phyloP scores from a whole-genome alignment of 2,329 filamentous ascomycete species.

The Emmonsiellopsis sp. region DNA sequence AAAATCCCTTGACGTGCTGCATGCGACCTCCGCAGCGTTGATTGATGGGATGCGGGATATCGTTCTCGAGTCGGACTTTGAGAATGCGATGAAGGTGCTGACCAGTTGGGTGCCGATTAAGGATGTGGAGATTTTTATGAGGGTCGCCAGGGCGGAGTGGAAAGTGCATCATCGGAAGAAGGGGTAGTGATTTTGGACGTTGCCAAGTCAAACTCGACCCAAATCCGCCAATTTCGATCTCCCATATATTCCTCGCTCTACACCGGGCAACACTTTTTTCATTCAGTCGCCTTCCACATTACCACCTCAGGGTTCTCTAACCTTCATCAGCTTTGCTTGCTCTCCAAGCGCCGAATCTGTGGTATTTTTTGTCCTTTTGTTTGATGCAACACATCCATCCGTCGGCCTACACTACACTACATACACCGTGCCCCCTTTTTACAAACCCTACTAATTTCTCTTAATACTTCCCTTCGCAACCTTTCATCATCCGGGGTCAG shows the following conservation, averaged over 20 bases:
- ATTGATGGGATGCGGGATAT: constrained; percentile 86
- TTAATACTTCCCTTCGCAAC: no score
- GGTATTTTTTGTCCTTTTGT: not conserved
- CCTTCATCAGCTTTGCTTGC: not conserved
- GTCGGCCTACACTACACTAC: no score
- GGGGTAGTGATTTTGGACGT: not conserved
- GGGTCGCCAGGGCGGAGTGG: constrained; percentile 79
- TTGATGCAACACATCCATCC: not conserved
- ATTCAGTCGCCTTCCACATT: not conserved
- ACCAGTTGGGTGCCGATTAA: constrained; percentile 91
- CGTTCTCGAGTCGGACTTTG: constrained; percentile 85
- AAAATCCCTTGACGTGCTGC: constrained; percentile 72
- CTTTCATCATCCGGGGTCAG: no score
- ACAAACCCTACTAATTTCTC: no score
- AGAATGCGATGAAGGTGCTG: constrained; percentile 94
- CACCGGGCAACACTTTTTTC: not conserved
- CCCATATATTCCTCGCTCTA: not conserved
- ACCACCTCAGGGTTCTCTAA: not conserved
- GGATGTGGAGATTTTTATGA: constrained; percentile 89
- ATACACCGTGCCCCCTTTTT: no score
- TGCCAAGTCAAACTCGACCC: not conserved
- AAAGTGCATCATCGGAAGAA: constrained; percentile 53
- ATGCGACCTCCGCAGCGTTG: constrained; percentile 80
- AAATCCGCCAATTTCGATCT: not conserved
- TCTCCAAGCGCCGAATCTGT: not conserved